A percentile compares a stretch with the other conserved stretches of the same genome.
Evolutionary conservation across 2,329 filamentous ascomycete genomes (phyloP).

Genomic region (Trichoderma oligosporum): DNA sequence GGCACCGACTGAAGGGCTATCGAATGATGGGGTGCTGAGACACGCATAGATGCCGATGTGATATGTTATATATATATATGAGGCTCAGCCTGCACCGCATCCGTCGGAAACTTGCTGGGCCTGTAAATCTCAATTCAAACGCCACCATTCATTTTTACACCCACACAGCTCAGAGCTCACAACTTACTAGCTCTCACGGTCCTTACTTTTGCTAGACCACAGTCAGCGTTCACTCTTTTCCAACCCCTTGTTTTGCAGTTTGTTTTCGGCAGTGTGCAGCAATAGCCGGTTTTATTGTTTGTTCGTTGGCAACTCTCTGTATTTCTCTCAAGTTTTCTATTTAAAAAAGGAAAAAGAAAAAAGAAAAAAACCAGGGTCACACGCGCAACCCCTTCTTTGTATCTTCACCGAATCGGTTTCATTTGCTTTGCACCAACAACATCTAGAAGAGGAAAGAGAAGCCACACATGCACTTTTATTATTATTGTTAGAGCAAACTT

Average conservation of each 20-base stretch:
- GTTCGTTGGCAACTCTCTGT: background rate
- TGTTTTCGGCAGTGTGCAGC: slow-evolving; percentile 15
- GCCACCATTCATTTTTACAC: slow-evolving; percentile 16
- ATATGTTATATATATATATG: slow-evolving; percentile 10
- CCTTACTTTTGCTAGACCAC: slow-evolving; percentile 5
- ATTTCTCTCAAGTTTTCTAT: background rate
- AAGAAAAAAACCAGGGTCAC: no score
- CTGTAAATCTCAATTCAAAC: slow-evolving; percentile 13
- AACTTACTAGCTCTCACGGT: slow-evolving; percentile 8
- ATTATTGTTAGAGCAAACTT: background rate
- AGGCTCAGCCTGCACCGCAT: background rate
- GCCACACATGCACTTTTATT: background rate
- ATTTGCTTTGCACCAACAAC: slow-evolving; percentile 5
- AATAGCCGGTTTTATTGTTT: slow-evolving; percentile 5
- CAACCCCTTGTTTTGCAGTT: background rate
- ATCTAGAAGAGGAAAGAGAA: background rate
- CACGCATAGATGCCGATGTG: slow-evolving; percentile 13
- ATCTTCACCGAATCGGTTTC: slow-evolving; percentile 2
- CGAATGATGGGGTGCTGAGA: slow-evolving; percentile 12
- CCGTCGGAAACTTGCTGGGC: slow-evolving; percentile 10
- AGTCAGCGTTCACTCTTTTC: slow-evolving; percentile 1
- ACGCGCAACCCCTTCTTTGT: background rate
- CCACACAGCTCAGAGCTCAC: slow-evolving; percentile 1
- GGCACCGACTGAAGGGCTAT: slow-evolving; percentile 17
- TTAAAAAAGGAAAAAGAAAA: no score